Conservation (phyloP, 1,284 basidiomycete species). For the Macrocystidia cucumis region DNA sequence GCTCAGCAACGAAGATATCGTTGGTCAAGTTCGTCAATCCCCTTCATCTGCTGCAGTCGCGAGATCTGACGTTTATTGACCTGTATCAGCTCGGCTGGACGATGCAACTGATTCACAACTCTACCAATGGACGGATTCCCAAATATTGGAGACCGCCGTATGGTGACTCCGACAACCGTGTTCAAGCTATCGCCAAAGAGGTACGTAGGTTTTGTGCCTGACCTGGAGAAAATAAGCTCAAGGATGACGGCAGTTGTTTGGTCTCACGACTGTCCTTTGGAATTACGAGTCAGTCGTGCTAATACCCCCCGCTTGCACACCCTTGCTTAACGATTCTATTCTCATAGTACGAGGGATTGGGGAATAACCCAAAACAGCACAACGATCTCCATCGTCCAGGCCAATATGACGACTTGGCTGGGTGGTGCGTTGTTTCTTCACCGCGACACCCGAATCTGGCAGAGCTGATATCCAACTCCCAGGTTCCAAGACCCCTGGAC, state of each 20-base stretch:
- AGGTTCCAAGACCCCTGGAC: conserved; percentile 65
- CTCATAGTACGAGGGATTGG: conserved; percentile 61
- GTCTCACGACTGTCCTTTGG: conserved; percentile 68
- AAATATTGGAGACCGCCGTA: conserved; percentile 75
- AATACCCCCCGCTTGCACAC: conserved; percentile 3
- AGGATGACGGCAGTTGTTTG: conserved; percentile 56
- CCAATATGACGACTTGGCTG: conserved; percentile 47
- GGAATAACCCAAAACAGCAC: conserved; percentile 36
- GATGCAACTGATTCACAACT: conserved; percentile 75
- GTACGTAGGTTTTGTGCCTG: too few species aligned
- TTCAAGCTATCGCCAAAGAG: conserved; percentile 65
- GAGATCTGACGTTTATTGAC: conserved; percentile 3
- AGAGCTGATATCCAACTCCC: too few species aligned
- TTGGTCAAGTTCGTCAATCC: conserved; percentile 49
- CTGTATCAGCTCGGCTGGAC: conserved; percentile 66
- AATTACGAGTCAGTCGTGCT: conserved; percentile 58
- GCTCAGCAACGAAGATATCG: conserved; percentile 56
- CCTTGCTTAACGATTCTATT: conserved; percentile 2
- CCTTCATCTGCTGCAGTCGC: neutral
- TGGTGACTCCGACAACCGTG: conserved; percentile 70
- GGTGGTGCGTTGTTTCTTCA: conserved; percentile 27
- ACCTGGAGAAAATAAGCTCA: too few species aligned
- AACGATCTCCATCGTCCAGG: conserved; percentile 33
- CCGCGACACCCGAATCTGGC: too few species aligned
- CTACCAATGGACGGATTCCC: conserved; percentile 67